Evolutionary conservation across 495 filamentous ascomycete species (phyloP).

Genomic region (Aspergillus homomorphus): DNA sequence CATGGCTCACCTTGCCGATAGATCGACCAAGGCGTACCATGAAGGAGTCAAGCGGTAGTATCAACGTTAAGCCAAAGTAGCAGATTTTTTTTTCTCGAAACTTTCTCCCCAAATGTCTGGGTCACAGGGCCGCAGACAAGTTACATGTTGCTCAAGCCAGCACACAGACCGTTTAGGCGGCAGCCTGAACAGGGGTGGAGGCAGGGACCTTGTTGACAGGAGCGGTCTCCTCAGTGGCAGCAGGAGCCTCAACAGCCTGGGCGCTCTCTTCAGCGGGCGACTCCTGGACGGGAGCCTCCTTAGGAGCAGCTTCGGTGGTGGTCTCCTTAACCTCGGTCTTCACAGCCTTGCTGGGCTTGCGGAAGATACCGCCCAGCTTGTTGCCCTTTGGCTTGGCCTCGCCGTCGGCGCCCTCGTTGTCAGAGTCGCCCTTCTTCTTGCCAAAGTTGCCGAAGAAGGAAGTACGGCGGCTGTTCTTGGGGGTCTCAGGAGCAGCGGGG

Average conservation of each 20-base stretch:
- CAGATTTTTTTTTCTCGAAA: conserved; percentile 12
- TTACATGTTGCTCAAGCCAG: neutral
- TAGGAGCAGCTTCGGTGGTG: conserved; percentile 34
- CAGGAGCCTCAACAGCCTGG: conserved; percentile 29
- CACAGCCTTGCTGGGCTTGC: conserved; percentile 55
- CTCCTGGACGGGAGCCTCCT: conserved; percentile 35
- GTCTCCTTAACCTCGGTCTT: conserved; percentile 43
- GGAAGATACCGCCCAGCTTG: conserved; percentile 56
- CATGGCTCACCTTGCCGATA: conserved; percentile 2
- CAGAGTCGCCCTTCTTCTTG: conserved; percentile 52
- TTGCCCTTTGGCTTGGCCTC: conserved; percentile 50
- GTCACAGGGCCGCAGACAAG: neutral
- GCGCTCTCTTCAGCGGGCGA: conserved; percentile 30
- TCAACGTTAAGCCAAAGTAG: conserved; percentile 14
- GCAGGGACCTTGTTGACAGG: conserved; percentile 33
- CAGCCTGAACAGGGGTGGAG: conserved; percentile 47
- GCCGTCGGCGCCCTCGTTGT: conserved; percentile 47
- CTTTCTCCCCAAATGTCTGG: neutral
- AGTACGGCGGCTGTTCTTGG: conserved; percentile 53
- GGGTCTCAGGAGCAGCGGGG: conserved; percentile 30
- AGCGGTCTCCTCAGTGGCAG: conserved; percentile 34
- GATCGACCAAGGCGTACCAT: conserved; percentile 19
- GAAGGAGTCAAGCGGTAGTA: conserved; percentile 36
- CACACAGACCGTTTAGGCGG: conserved; percentile 36
- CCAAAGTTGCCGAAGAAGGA: conserved; percentile 55